Evolutionary conservation across 2,329 filamentous ascomycete genomes (phyloP).

Genomic region (Bisporella sp.): DNA sequence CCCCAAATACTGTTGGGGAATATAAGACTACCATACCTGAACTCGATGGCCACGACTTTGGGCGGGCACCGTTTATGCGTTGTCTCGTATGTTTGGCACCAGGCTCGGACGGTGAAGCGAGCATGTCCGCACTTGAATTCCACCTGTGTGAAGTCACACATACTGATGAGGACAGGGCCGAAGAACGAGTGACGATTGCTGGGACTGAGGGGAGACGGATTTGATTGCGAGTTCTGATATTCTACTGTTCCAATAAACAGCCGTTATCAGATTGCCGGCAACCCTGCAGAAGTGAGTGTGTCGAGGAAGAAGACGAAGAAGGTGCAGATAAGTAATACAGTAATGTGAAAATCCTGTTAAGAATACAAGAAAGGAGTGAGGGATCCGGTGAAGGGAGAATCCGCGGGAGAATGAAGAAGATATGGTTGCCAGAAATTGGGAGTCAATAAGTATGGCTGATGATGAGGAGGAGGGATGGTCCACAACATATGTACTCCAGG

Average conservation of each 20-base stretch:
- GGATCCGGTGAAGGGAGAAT: no score
- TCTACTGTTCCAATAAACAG: not conserved
- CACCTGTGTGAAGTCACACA: conserved; percentile 55
- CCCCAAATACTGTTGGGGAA: no score
- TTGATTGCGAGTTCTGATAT: not conserved
- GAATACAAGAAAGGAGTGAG: no score
- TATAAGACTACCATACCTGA: conserved; percentile 13
- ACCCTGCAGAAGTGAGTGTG: not conserved
- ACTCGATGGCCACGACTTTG: conserved; percentile 36
- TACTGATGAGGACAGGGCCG: conserved; percentile 20
- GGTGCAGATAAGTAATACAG: no score
- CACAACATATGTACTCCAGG: no score
- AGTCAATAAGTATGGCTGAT: no score
- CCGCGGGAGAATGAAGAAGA: no score
- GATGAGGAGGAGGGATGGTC: no score
- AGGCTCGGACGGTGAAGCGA: conserved; percentile 47
- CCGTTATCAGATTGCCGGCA: not conserved
- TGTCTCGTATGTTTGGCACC: conserved; percentile 41
- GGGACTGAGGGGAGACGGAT: not conserved
- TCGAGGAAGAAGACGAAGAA: no score
- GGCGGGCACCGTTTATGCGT: conserved; percentile 48
- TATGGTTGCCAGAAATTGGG: no score
- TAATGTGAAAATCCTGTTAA: no score
- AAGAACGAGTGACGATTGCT: not conserved
- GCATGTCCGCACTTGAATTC: conserved; percentile 49